These are phyloP conservation scores for Aspergillus sp. DNA, from an alignment of 2,329 filamentous ascomycete species.

Conservation along the genomic window DNA sequence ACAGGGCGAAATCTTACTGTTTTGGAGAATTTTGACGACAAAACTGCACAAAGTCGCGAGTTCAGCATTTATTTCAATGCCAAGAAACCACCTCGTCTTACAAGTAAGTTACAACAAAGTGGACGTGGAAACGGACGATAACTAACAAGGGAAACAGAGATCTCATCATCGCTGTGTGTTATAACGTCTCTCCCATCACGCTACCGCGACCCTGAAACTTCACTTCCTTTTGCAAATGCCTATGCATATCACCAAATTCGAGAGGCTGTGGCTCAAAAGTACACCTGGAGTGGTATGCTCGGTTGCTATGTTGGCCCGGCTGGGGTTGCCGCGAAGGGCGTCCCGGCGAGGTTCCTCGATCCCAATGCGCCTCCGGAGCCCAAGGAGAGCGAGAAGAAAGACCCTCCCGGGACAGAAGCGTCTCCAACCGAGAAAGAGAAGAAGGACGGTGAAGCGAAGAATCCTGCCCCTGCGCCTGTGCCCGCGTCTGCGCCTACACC, in stretches of 20 bases:
- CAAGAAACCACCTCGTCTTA: constrained; percentile 48
- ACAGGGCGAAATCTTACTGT: constrained; percentile 59
- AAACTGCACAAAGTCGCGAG: constrained; percentile 54
- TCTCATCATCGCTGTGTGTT: constrained; percentile 62
- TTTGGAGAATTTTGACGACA: constrained; percentile 57
- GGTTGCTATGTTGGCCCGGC: constrained; percentile 76
- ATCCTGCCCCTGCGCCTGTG: background rate
- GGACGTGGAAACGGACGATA: background rate
- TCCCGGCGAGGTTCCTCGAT: constrained; percentile 70
- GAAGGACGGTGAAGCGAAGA: constrained; percentile 10
- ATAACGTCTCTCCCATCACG: constrained; percentile 80
- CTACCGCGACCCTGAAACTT: constrained; percentile 82
- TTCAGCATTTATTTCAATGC: constrained; percentile 57
- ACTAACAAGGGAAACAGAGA: constrained; percentile 34
- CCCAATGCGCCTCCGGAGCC: constrained; percentile 15
- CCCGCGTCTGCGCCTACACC: constrained; percentile 6
- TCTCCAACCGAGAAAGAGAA: constrained; percentile 8
- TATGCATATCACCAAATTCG: constrained; percentile 78
- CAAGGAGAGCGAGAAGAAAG: constrained; percentile 12
- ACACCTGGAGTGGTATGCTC: constrained; percentile 77
- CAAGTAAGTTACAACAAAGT: constrained; percentile 39
- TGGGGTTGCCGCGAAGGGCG: constrained; percentile 65
- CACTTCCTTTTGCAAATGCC: constrained; percentile 75
- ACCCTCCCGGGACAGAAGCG: constrained; percentile 1
- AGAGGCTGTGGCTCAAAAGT: constrained; percentile 68